Percentiles rank a stretch among this genome's conserved stretches.
Conservation (phyloP, 2,329 filamentous ascomycete species). For the Talaromyces sp. region DNA sequence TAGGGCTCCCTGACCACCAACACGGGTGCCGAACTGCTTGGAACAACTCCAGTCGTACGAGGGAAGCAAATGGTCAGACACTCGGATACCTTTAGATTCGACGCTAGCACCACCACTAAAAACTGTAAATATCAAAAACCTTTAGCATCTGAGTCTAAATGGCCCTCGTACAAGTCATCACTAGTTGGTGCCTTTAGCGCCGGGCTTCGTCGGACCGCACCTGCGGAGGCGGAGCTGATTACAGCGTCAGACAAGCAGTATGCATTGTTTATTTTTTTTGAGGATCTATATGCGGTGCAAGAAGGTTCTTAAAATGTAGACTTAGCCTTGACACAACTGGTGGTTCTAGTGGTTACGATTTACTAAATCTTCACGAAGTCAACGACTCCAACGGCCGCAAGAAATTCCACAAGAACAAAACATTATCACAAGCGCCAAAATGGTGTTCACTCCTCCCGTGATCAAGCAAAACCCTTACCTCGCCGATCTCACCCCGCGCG, state of each 20-base stretch:
- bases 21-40: background rate
- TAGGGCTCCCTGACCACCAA: background rate
- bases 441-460: background rate
- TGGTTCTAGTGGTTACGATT: background rate
- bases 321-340: background rate
- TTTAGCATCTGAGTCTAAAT: background rate
- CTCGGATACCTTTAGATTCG: background rate
- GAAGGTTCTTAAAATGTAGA: background rate
- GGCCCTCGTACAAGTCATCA: background rate
- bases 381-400: background rate
- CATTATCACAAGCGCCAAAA: background rate
- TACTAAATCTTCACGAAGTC: background rate
- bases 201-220: background rate
- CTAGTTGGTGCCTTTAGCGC: background rate
- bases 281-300: background rate
- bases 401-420: background rate
- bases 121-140: background rate
- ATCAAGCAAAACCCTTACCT: background rate
- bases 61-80: background rate
- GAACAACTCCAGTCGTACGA: background rate
- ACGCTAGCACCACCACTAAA: background rate
- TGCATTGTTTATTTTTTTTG: background rate
- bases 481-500: background rate
- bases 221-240: background rate
- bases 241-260: background rate